These are phyloP conservation scores for Colletotrichum incanum DNA, from an alignment of 2,329 filamentous ascomycete genomes.

Conservation along the genomic window DNA sequence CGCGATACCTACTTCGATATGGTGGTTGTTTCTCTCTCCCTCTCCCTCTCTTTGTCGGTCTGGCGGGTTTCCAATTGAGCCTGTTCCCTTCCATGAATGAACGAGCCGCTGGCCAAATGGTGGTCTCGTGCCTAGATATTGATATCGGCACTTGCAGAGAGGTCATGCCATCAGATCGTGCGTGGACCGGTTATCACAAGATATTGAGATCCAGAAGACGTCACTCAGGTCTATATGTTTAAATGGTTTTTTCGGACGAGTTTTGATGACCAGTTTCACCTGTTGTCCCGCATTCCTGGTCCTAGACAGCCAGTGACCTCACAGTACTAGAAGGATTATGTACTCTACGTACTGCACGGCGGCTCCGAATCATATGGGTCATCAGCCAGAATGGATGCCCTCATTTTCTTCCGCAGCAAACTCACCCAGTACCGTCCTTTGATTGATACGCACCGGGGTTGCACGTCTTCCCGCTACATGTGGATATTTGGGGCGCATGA, in stretches of 20 bases:
- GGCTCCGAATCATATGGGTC: conserved; percentile 18
- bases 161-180: neutral
- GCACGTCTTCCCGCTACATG: conserved; percentile 35
- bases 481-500: conserved; percentile 40
- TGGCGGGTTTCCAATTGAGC: conserved; percentile 11
- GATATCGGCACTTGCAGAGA: conserved; percentile 16
- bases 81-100: neutral
- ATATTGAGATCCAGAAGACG: conserved; percentile 9
- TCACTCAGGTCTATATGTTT: conserved; percentile 11
- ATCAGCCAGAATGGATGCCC: neutral
- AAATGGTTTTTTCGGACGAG: neutral
- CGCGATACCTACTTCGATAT: conserved; percentile 22
- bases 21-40: neutral
- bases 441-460: conserved; percentile 33
- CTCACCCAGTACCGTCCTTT: neutral
- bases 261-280: conserved; percentile 7
- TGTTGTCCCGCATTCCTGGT: conserved; percentile 12
- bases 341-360: conserved; percentile 23
- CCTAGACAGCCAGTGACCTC: neutral
- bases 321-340: neutral
- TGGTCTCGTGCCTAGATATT: conserved; percentile 2
- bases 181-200: neutral
- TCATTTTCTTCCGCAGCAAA: neutral
- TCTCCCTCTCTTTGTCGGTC: neutral
- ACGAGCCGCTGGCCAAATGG: neutral